Conservation (phyloP, 495 filamentous ascomycete genomes). For the Aspergillus bertholletiae region DNA sequence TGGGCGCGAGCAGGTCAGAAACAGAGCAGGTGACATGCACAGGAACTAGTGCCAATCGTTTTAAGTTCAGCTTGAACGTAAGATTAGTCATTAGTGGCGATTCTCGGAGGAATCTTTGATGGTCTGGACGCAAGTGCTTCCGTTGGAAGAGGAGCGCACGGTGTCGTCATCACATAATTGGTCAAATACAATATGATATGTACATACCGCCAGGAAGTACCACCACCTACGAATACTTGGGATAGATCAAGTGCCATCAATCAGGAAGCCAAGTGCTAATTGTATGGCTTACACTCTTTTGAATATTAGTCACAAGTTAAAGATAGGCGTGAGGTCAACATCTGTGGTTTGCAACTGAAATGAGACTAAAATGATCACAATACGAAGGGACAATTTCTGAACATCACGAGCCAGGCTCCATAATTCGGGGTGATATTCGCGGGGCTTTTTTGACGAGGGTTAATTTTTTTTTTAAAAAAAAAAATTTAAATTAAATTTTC, state of each 20-base stretch:
- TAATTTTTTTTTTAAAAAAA: no score
- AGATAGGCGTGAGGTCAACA: background rate
- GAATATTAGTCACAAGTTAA: no score
- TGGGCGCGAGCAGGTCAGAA: background rate
- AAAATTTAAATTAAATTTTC: background rate
- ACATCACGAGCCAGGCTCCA: slow-evolving; percentile 12
- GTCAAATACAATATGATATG: background rate
- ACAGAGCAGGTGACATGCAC: background rate
- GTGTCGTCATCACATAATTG: slow-evolving; percentile 6
- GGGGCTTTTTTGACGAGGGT: no score
- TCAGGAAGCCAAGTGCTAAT: background rate
- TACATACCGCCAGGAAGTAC: background rate
- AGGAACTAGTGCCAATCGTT: background rate
- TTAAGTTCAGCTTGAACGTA: background rate
- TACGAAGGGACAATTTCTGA: slow-evolving; percentile 1
- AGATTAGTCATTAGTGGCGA: slow-evolving; percentile 8
- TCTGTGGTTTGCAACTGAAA: background rate
- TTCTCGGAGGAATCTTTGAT: slow-evolving; percentile 3
- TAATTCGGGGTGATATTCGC: background rate
- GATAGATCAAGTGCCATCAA: background rate
- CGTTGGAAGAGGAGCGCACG: background rate
- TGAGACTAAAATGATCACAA: background rate
- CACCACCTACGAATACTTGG: no score
- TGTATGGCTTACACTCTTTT: background rate
- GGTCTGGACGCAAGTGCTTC: background rate